These are phyloP conservation scores for Trichosporon faecale DNA, from an alignment of 1,284 basidiomycete species.

Conservation along the genomic window DNA sequence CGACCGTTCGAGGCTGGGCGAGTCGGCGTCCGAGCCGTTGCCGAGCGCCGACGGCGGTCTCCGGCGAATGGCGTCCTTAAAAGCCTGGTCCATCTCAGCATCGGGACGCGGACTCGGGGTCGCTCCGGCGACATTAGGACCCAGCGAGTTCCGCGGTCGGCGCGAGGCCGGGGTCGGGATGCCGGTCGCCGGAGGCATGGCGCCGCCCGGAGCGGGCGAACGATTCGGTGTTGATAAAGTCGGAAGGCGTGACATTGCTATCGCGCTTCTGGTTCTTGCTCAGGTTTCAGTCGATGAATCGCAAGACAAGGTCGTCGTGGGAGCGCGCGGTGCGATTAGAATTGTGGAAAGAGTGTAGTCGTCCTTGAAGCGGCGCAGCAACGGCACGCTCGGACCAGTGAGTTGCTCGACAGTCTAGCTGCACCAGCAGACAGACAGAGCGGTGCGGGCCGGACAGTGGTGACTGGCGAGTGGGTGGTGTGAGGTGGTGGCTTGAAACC, in stretches of 20 bases:
- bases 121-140: conserved; percentile 23
- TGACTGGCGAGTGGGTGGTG: background rate
- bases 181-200: conserved; percentile 24
- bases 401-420: background rate
- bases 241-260: conserved; percentile 43
- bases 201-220: conserved; percentile 23
- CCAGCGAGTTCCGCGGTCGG: conserved; percentile 45
- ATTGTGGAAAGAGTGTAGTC: background rate
- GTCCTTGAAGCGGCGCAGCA: background rate
- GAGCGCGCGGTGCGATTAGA: background rate
- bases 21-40: conserved; percentile 33
- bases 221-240: conserved; percentile 42
- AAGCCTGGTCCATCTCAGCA: conserved; percentile 40
- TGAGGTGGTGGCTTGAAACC: background rate
- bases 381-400: background rate
- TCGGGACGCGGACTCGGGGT: conserved; percentile 21
- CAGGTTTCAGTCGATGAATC: background rate
- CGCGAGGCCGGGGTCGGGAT: conserved; percentile 44
- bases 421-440: background rate
- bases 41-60: conserved; percentile 29
- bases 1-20: conserved; percentile 27
- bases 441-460: background rate
- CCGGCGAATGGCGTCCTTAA: conserved; percentile 38
- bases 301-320: background rate
- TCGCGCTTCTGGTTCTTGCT: background rate